phyloP scores from a whole-genome alignment of 768 basidiomycete genomes.

The Tephrocybe rancida region DNA sequence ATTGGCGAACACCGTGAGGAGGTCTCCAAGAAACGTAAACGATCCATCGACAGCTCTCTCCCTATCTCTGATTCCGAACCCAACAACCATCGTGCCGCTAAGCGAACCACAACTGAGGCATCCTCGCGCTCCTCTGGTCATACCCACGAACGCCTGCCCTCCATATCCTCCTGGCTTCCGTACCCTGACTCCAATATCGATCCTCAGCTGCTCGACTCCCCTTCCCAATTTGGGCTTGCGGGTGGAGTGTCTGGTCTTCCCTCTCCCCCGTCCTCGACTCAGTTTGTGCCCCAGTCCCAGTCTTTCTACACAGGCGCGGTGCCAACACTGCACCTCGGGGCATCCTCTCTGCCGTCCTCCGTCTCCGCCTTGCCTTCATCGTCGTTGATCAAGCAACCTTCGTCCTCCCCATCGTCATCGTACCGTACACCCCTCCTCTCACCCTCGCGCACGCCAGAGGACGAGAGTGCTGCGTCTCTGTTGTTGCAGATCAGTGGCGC shows the following conservation, averaged over 20 bases:
- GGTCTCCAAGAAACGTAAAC: slow-evolving; percentile 1
- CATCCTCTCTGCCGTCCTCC: neutral
- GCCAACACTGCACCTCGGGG: slow-evolving; percentile 10
- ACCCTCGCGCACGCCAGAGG: slow-evolving; percentile 54
- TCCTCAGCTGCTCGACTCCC: slow-evolving; percentile 30
- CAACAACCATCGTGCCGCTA: neutral
- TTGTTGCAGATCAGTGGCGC: slow-evolving; percentile 64
- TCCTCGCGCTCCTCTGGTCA: slow-evolving; percentile 12
- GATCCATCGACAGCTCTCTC: neutral
- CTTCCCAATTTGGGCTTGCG: slow-evolving; percentile 32
- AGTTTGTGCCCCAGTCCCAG: slow-evolving; percentile 2
- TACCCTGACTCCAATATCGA: slow-evolving; percentile 27
- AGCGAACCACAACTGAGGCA: neutral
- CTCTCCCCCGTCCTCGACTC: slow-evolving; percentile 10
- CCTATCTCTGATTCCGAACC: neutral
- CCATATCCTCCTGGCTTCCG: slow-evolving; percentile 72
- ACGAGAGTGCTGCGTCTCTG: slow-evolving; percentile 70
- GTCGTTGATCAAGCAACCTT: neutral
- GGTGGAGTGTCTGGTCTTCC: slow-evolving; percentile 31
- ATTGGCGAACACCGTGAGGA: neutral
- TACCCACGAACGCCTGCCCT: slow-evolving; percentile 44
- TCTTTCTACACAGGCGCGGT: neutral
- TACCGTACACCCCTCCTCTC: slow-evolving; percentile 15
- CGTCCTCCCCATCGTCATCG: neutral
- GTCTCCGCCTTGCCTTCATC: no score